Percentiles rank a stretch among this genome's conserved stretches.
Evolutionary conservation across 2,329 filamentous ascomycete genomes (phyloP).

Genomic region (Fusarium drepaniforme): DNA sequence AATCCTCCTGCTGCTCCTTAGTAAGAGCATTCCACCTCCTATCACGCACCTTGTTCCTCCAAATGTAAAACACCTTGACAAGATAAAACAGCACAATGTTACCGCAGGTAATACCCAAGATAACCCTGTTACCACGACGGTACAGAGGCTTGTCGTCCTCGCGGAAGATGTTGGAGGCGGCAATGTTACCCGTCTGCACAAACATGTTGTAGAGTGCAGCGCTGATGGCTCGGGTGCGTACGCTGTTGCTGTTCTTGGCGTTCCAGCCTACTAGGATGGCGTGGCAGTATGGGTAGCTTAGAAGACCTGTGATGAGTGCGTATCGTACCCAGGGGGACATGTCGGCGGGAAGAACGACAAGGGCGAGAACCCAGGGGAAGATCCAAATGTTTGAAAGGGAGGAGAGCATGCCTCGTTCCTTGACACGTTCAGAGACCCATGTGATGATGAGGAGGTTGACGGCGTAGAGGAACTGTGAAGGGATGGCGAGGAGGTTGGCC

Average conservation of each 20-base stretch:
- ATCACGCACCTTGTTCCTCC: constrained; percentile 59
- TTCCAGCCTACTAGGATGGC: constrained; percentile 67
- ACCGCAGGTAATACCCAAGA: constrained; percentile 60
- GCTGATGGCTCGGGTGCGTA: constrained; percentile 72
- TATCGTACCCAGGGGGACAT: constrained; percentile 57
- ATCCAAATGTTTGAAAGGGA: constrained; percentile 63
- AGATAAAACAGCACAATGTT: constrained; percentile 61
- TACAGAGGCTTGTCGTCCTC: constrained; percentile 68
- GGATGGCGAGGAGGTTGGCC: constrained; percentile 60
- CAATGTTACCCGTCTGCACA: constrained; percentile 59
- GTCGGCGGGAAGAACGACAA: constrained; percentile 53
- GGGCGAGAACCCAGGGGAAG: constrained; percentile 60
- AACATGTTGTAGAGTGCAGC: constrained; percentile 72
- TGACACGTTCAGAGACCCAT: constrained; percentile 56
- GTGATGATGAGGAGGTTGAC: constrained; percentile 61
- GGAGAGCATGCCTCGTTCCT: constrained; percentile 59
- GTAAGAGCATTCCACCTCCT: constrained; percentile 57
- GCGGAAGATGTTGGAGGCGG: constrained; percentile 55
- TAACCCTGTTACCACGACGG: constrained; percentile 60
- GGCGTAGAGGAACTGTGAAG: constrained; percentile 58
- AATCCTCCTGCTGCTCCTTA: constrained; percentile 60
- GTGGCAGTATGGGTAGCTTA: constrained; percentile 61
- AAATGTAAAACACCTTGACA: constrained; percentile 61
- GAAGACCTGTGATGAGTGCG: constrained; percentile 52
- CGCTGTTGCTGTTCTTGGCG: constrained; percentile 71